Evolutionary conservation across 2,329 filamentous ascomycete genomes (phyloP).

Genomic region (Ophiostoma ulmi): DNA sequence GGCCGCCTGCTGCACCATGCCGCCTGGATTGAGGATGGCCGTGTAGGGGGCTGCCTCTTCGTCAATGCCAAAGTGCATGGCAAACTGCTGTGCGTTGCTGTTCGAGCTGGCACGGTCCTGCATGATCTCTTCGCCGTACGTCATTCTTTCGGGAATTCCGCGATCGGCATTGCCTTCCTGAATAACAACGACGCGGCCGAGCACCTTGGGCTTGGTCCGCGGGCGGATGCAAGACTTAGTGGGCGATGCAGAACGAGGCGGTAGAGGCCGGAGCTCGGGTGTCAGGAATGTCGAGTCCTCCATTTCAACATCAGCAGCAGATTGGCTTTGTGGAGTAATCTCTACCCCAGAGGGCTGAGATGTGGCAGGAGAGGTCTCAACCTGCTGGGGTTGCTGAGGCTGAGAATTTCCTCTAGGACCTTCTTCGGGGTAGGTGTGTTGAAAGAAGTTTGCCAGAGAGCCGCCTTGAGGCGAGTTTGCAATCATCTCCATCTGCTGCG

Average conservation of each 20-base stretch:
- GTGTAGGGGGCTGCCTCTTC: not conserved
- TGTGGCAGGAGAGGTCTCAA: not conserved
- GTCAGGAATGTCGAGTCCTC: conserved; percentile 38
- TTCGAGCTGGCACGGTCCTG: conserved; percentile 7
- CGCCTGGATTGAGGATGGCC: not conserved
- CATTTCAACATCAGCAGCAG: conserved; percentile 20
- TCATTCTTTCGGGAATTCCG: conserved; percentile 44
- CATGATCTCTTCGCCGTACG: conserved; percentile 36
- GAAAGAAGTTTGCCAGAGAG: not conserved
- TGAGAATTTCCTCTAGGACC: not conserved
- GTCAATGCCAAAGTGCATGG: conserved; percentile 25
- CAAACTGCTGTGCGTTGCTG: conserved; percentile 18
- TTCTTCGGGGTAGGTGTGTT: conserved; percentile 2
- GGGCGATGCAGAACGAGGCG: conserved; percentile 50
- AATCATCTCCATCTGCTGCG: conserved; percentile 29
- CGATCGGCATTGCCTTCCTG: not conserved
- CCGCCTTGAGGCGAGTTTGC: conserved; percentile 26
- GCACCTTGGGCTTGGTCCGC: conserved; percentile 53
- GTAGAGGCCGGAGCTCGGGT: conserved; percentile 45
- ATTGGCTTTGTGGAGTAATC: conserved; percentile 11
- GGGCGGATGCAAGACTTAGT: conserved; percentile 54
- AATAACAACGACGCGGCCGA: conserved; percentile 55
- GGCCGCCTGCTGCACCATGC: not conserved
- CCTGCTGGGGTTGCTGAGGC: not conserved
- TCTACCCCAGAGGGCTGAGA: not conserved